Percentiles rank a stretch among this genome's conserved stretches.
Conservation (phyloP, 306 rosid genomes). For the Fragaria nilgerrensis region DNA sequence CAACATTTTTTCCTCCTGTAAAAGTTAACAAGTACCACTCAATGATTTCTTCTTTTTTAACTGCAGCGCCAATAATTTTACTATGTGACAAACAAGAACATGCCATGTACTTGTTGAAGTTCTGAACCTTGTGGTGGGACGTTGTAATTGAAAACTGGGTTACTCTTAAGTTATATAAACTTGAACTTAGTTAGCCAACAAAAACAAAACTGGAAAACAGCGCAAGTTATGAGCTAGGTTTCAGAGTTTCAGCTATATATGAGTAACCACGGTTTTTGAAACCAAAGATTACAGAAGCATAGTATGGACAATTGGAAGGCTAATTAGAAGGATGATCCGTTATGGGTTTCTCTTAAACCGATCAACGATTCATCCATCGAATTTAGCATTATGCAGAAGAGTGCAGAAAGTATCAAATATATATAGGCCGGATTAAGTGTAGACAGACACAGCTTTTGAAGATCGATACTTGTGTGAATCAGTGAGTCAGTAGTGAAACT, state of each 20-base stretch:
- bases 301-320: not conserved
- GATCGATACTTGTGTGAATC: conserved; percentile 10
- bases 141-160: not conserved
- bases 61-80: not conserved
- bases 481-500: conserved; percentile 7
- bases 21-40: not conserved
- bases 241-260: not conserved
- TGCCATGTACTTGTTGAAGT: not conserved
- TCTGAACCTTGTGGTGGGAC: not conserved
- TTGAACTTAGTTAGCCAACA: not conserved
- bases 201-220: not conserved
- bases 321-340: not conserved
- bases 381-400: not conserved
- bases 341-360: not conserved
- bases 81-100: conserved; percentile 13
- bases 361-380: not conserved
- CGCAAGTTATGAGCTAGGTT: not conserved
- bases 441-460: conserved; percentile 27
- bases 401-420: no score
- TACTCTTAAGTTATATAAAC: not conserved
- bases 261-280: not conserved
- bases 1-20: not conserved
- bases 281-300: not conserved
- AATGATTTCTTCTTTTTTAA: not conserved
- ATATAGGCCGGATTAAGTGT: not conserved